Evolutionary conservation across 495 filamentous ascomycete species (phyloP).

Genomic region (Podospora fimiseda): DNA sequence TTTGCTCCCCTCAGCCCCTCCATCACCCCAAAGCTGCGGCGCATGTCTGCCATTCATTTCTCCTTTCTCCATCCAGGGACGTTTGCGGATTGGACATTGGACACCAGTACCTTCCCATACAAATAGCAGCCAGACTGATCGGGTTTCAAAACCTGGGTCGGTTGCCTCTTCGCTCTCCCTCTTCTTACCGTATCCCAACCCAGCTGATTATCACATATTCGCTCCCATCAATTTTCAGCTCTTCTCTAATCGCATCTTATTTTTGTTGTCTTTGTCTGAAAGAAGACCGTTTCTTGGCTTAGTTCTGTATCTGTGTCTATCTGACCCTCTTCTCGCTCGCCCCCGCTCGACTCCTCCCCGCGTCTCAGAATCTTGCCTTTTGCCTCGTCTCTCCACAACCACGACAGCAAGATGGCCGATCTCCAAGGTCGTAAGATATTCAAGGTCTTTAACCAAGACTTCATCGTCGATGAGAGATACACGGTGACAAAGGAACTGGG

Average conservation of each 20-base stretch:
- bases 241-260: too few relatives aligned
- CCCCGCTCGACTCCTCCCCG: background rate
- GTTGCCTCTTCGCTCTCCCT: too few relatives aligned
- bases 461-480: conserved; percentile 96
- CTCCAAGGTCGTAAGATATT: conserved; percentile 87
- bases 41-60: conserved; percentile 7
- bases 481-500: conserved; percentile 98
- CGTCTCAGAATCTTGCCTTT: too few relatives aligned
- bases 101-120: too few relatives aligned
- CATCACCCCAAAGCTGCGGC: conserved; percentile 3
- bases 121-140: background rate
- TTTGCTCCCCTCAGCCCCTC: conserved; percentile 14
- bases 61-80: conserved; percentile 12
- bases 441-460: conserved; percentile 99
- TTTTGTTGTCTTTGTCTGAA: background rate
- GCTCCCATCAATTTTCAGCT: too few relatives aligned
- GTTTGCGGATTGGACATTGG: background rate
- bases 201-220: too few relatives aligned
- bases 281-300: too few relatives aligned
- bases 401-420: too few relatives aligned
- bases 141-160: background rate
- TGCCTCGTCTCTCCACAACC: too few relatives aligned
- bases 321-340: background rate
- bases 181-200: too few relatives aligned
- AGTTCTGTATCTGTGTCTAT: conserved; percentile 7